A percentile compares a stretch with the other conserved stretches of the same genome.
phyloP scores from a whole-genome alignment of 1,284 basidiomycete species.

The Ustilago crameri region DNA sequence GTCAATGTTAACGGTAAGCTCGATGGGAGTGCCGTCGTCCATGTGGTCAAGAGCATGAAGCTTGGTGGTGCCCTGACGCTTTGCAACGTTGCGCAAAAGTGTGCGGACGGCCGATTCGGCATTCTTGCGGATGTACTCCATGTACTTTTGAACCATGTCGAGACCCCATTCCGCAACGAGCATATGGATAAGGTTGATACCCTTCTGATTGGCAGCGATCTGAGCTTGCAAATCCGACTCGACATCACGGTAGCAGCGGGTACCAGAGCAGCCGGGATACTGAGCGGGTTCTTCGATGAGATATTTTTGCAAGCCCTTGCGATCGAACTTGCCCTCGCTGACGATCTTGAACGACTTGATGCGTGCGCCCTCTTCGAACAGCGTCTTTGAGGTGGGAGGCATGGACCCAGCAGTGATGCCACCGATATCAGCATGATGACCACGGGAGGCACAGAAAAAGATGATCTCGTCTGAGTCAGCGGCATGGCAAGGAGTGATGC shows the following conservation, averaged over 20 bases:
- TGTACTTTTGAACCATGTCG: conserved; percentile 78
- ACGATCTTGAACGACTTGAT: conserved; percentile 95
- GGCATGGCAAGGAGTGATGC: conserved; percentile 89
- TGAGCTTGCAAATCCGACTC: conserved; percentile 94
- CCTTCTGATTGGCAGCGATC: conserved; percentile 96
- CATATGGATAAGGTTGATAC: conserved; percentile 71
- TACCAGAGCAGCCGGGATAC: conserved; percentile 72
- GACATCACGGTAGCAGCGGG: conserved; percentile 77
- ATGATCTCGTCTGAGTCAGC: conserved; percentile 76
- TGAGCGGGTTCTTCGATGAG: conserved; percentile 87
- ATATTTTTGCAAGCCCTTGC: conserved; percentile 78
- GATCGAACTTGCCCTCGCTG: conserved; percentile 81
- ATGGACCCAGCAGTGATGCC: conserved; percentile 86
- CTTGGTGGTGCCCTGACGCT: conserved; percentile 75
- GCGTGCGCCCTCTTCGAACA: conserved; percentile 93
- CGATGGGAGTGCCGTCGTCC: conserved; percentile 74
- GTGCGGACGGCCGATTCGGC: conserved; percentile 89
- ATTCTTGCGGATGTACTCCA: conserved; percentile 78
- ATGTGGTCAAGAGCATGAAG: conserved; percentile 76
- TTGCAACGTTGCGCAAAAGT: conserved; percentile 81
- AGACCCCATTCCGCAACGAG: conserved; percentile 89
- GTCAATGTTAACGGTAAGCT: conserved; percentile 83
- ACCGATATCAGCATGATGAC: conserved; percentile 75
- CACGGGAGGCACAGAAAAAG: conserved; percentile 90
- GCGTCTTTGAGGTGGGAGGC: conserved; percentile 89